These are phyloP conservation scores for Puccinia coronata DNA, from an alignment of 1,284 basidiomycete species.

Conservation along the genomic window DNA sequence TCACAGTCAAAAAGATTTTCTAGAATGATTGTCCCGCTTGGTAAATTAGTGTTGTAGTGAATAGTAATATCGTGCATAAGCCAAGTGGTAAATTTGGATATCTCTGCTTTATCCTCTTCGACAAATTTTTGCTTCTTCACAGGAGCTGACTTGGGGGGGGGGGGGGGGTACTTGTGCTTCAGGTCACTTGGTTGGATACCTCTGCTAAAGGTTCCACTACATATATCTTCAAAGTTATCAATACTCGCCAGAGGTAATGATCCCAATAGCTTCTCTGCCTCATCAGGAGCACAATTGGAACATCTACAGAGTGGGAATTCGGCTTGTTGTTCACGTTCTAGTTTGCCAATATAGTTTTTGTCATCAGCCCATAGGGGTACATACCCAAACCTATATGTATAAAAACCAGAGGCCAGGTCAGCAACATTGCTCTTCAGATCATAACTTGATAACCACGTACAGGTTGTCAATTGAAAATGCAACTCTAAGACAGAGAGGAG, in stretches of 20 bases:
- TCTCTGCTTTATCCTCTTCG: neutral
- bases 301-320: neutral
- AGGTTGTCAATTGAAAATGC: neutral
- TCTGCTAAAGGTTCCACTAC: neutral
- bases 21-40: neutral
- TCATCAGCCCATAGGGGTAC: conserved; percentile 1
- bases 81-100: neutral
- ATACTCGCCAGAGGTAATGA: neutral
- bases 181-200: neutral
- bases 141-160: too few species aligned
- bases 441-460: neutral
- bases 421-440: neutral
- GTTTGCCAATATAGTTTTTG: neutral
- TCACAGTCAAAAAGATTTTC: neutral
- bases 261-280: neutral
- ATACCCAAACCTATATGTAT: neutral
- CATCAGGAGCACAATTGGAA: neutral
- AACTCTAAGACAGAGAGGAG: neutral
- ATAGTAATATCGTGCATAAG: neutral
- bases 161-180: too few species aligned
- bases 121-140: neutral
- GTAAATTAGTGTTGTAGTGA: neutral
- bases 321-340: neutral
- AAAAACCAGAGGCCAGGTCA: neutral
- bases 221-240: neutral